Base-by-base conservation (phyloP, 345 rosid genomes). In the Corchorus olitorius region DNA sequence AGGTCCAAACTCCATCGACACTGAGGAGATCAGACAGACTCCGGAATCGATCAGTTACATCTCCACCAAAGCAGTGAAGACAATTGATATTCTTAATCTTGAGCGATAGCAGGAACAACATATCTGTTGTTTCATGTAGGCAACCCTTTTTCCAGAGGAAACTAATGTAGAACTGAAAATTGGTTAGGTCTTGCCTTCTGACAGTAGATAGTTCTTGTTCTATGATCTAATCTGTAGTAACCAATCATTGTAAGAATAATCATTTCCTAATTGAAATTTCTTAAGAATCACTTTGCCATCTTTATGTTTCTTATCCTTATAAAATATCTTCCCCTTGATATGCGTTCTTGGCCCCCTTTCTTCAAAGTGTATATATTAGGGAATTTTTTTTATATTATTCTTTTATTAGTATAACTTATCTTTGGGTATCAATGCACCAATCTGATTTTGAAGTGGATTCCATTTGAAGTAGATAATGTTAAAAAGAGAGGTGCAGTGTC, bases 11-110 rank as follows among this genome's bases (percentile, higher is more conserved):
- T 63, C 82, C 88, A 27, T 27, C 27, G 27, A 27, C 27, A 1
- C 49, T 86, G 67, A 85, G 92, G 80, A 72, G 92, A 75, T 88
- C 92, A 55, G 77, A 79, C 65, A 75, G 90, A 78, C 73, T 88
- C 35, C 79, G 77, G 11, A 82, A 62, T 45, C 87, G 78, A 2
- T 15, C 76, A 34, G 13, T 72, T 15, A 16, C 52, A 54, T 83
- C 88, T 65, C 84, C 87, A 27, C 78, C 76, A 84, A 54, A 71
- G 33, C 9, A 33, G 20, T 52, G 17, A 45, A 39, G 22, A 65
- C 35, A 72, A 1, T 33, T 58, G 41, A 35, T 6, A 19, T 11
- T 49, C 16, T 65, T 35, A 33, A 65, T 8, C 11, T 39, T 56
- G 52, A 56, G 37, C 34, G 27, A 9, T 20, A 60, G 37, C 81